Percentiles rank a stretch among this genome's conserved stretches.
These are phyloP conservation scores for Flaveria trinervia DNA, from an alignment of 129 eudicot species.

Conservation along the genomic window DNA sequence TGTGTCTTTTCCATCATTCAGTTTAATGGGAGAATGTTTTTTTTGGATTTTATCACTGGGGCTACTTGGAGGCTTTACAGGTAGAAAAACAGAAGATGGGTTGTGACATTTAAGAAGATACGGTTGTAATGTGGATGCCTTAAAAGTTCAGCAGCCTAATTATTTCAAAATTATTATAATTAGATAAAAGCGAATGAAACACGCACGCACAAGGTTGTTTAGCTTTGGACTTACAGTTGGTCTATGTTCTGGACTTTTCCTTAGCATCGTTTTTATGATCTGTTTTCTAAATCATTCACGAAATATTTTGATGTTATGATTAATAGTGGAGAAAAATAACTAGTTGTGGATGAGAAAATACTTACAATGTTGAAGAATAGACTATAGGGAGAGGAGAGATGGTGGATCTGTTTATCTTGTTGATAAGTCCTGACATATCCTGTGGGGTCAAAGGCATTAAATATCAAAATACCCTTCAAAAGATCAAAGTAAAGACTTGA, in stretches of 20 bases:
- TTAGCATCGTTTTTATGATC: constrained; percentile 87
- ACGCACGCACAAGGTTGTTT: background rate
- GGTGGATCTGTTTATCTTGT: constrained; percentile 82
- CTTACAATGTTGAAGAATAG: constrained; percentile 90
- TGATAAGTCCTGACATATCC: constrained; percentile 96
- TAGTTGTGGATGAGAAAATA: constrained; percentile 24
- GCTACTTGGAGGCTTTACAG: constrained; percentile 77
- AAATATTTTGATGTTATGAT: background rate
- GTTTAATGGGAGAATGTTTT: constrained; percentile 50
- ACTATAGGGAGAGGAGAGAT: constrained; percentile 93
- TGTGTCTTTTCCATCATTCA: constrained; percentile 39
- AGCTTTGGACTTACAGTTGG: constrained; percentile 76
- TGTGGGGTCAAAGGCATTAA: constrained; percentile 30
- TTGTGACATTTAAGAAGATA: constrained; percentile 72
- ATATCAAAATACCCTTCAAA: background rate
- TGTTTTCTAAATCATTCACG: constrained; percentile 66
- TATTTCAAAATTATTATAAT: constrained; percentile 20
- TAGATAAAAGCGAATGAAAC: constrained; percentile 8
- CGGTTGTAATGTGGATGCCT: constrained; percentile 94
- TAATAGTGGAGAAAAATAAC: background rate
- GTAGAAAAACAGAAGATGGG: constrained; percentile 76
- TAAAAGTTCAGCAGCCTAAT: constrained; percentile 86
- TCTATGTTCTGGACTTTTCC: constrained; percentile 93
- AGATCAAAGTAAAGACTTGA: constrained; percentile 9
- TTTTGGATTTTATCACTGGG: constrained; percentile 54